Conservation (phyloP, 768 basidiomycete species). For the Calvatia gigantea region DNA sequence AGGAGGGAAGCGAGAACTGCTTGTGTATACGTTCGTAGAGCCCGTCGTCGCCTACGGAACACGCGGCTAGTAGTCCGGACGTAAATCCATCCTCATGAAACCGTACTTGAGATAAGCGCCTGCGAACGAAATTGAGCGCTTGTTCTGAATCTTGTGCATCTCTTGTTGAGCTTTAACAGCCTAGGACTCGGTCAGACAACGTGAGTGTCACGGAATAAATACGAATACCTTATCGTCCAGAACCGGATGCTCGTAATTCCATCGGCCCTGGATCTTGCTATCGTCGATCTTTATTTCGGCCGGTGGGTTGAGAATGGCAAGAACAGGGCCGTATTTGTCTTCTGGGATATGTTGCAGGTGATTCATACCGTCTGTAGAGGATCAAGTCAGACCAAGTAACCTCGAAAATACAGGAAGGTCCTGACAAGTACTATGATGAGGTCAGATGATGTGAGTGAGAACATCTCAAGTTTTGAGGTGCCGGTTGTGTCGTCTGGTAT, state of each 20-base stretch:
- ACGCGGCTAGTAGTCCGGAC: constrained; percentile 38
- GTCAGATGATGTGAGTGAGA: too few relatives aligned
- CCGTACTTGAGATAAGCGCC: constrained; percentile 77
- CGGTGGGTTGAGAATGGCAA: constrained; percentile 74
- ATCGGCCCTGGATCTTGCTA: constrained; percentile 42
- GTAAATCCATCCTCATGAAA: constrained; percentile 82
- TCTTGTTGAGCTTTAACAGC: constrained; percentile 52
- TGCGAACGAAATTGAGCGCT: constrained; percentile 56
- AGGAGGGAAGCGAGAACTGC: not conserved
- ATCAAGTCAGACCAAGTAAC: not conserved
- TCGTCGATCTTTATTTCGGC: constrained; percentile 45
- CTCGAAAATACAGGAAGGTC: too few relatives aligned
- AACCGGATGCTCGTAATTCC: constrained; percentile 68
- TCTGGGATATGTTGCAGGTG: constrained; percentile 65
- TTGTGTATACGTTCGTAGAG: constrained; percentile 4
- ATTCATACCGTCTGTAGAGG: constrained; percentile 65
- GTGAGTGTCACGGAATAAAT: not conserved
- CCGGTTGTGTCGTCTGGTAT: constrained; percentile 12
- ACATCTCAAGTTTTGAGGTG: constrained; percentile 36
- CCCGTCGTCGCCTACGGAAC: constrained; percentile 22
- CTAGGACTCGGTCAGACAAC: constrained; percentile 21
- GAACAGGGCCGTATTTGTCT: constrained; percentile 51
- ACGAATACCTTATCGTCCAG: constrained; percentile 45
- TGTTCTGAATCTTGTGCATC: constrained; percentile 58
- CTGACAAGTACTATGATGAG: too few relatives aligned